Base-by-base conservation (phyloP, 2,329 filamentous ascomycete species). In the Polytolypa hystricis region DNA sequence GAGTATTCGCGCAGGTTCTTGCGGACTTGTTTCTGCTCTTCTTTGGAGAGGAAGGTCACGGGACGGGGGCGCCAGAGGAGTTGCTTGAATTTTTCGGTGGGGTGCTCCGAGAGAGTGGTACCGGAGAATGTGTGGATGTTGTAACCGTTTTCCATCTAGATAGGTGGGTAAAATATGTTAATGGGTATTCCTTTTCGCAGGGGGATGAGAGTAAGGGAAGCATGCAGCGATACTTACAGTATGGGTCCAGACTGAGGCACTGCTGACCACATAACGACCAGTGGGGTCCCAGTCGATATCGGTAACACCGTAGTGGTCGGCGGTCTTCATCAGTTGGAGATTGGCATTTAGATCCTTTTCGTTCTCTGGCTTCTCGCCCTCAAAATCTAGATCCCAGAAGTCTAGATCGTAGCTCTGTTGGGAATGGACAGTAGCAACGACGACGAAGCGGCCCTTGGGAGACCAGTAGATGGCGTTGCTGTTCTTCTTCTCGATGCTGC, bases 381-480 rank as follows among this genome's bases (percentile, higher is more conserved):
- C 91, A 51, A 93, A 98, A 65, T 96, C 91, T 49, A 96, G 73
- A 57, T 98, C 91, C 70, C 80, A 96, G 69, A 98, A 98, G 58
- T 98, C 91, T 42, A 98, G 77, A 46, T 98, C 91, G 46, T 85
- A 93, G 65, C 80, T 89, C 63, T 94, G 84, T 57, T 86, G 80
- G 53, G 87, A 95, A 63, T 84, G 78, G 36, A 98, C 84, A 8
- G 91, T 93, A 37, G 86, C 91, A 38, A 98, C 78, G 31, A 96
- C 80, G 25, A 96, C 89, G 55, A 98, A 98, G 33, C 91, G 81
- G 37, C 91, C 91, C 61, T 81, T 84, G 16, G 91, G 91, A 14
- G 86, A 93, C 91, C 91, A 98, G 77, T 96, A 96, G 56, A 98
- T 98, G 47, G 84, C 87, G 57, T 98, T 98, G 74, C 83, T 94